Evolutionary conservation across 306 rosid species (phyloP).

Genomic region (Trifolium fragiferum): DNA sequence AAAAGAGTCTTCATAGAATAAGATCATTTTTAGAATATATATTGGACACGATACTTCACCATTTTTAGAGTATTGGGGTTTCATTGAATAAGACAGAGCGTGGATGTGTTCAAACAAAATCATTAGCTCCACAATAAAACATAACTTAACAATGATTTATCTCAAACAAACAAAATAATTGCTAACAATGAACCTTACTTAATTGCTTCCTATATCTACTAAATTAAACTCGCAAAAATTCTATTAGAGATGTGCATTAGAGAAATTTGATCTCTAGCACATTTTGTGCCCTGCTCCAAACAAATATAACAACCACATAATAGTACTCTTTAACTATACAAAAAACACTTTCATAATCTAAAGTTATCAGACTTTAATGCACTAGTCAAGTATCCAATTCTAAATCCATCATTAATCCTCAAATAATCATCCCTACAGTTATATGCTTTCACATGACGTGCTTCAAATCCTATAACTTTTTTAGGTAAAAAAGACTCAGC

Average conservation of each 20-base stretch:
- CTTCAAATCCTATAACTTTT: constrained; percentile 53
- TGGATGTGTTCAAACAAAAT: no score
- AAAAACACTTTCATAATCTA: constrained; percentile 28
- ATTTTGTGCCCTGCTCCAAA: background rate
- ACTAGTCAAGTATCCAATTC: constrained; percentile 63
- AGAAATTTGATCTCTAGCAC: constrained; percentile 13
- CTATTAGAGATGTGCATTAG: background rate
- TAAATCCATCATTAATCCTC: constrained; percentile 43
- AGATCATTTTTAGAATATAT: no score
- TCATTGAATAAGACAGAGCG: no score
- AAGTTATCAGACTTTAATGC: constrained; percentile 42
- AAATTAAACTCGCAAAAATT: background rate
- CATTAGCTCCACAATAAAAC: no score
- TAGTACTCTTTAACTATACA: background rate
- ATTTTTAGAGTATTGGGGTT: no score
- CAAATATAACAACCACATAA: background rate
- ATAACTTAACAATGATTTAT: no score
- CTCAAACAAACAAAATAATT: background rate
- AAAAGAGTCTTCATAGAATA: no score
- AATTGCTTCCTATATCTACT: constrained; percentile 13
- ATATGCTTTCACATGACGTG: constrained; percentile 22
- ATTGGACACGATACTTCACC: no score
- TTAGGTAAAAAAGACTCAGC: constrained; percentile 28
- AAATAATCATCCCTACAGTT: constrained; percentile 58
- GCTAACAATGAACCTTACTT: background rate